Evolutionary conservation across 164 flowering plant species (phyloP).

Genomic region (Hamamelis virginiana): DNA sequence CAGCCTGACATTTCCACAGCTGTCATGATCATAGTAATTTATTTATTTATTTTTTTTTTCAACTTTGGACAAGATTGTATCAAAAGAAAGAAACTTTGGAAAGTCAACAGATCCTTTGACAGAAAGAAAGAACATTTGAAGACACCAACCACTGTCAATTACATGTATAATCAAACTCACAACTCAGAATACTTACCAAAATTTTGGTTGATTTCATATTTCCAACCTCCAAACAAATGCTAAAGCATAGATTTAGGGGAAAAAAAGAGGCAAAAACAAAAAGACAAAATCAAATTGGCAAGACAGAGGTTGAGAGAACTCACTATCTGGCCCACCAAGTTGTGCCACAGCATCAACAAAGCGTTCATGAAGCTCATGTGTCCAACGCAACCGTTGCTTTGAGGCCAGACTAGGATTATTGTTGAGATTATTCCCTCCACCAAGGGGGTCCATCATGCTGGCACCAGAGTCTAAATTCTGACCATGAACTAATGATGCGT

Average conservation of each 20-base stretch:
- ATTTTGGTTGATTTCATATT: background rate
- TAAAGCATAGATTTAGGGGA: background rate
- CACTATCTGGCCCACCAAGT: conserved; percentile 95
- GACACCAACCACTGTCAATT: background rate
- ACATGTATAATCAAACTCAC: background rate
- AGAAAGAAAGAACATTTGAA: background rate
- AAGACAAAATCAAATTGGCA: background rate
- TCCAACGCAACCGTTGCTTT: conserved; percentile 91
- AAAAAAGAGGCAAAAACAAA: background rate
- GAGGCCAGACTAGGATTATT: conserved; percentile 59
- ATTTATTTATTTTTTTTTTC: too few relatives aligned
- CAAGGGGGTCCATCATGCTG: conserved; percentile 35
- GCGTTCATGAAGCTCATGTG: conserved; percentile 89
- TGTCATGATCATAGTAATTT: too few relatives aligned
- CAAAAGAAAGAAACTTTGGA: background rate
- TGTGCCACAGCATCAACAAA: conserved; percentile 93
- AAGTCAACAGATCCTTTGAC: background rate
- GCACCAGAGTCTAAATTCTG: conserved; percentile 37
- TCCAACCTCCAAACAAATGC: background rate
- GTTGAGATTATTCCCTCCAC: conserved; percentile 43
- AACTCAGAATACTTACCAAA: background rate
- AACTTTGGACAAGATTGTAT: too few relatives aligned
- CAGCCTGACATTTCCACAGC: too few relatives aligned
- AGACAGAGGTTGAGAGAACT: conserved; percentile 27
- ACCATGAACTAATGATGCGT: conserved; percentile 30